Conservation (phyloP, 2,329 filamentous ascomycete species). For the Aspergillus sp. region DNA sequence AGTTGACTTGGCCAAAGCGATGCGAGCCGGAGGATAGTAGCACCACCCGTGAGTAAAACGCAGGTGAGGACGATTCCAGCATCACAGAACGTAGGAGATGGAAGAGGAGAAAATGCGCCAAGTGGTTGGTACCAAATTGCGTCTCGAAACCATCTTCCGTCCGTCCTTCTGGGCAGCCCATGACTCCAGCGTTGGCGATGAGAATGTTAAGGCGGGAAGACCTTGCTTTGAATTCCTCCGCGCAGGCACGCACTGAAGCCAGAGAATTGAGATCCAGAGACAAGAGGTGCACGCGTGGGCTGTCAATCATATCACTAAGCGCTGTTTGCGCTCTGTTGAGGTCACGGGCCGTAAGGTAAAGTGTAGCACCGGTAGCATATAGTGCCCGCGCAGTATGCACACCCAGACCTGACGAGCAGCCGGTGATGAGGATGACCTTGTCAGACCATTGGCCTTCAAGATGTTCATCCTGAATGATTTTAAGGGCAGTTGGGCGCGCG, state of each 20-base stretch:
- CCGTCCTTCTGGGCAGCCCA: slow-evolving; percentile 36
- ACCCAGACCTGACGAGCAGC: slow-evolving; percentile 43
- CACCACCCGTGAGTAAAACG: slow-evolving; percentile 53
- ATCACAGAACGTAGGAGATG: slow-evolving; percentile 46
- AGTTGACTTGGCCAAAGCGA: slow-evolving; percentile 32
- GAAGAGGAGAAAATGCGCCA: slow-evolving; percentile 57
- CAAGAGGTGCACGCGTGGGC: slow-evolving; percentile 23
- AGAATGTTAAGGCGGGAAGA: slow-evolving; percentile 28
- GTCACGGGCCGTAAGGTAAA: slow-evolving; percentile 42
- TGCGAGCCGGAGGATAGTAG: slow-evolving; percentile 50
- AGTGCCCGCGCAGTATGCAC: slow-evolving; percentile 51
- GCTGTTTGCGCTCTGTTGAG: slow-evolving; percentile 35
- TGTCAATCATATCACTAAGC: slow-evolving; percentile 23
- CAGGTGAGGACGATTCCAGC: slow-evolving; percentile 29
- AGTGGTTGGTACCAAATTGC: slow-evolving; percentile 57
- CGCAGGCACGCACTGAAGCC: slow-evolving; percentile 7
- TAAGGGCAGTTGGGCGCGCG: slow-evolving; percentile 36
- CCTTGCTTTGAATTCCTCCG: slow-evolving; percentile 12
- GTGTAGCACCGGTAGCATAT: slow-evolving; percentile 34
- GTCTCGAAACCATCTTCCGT: slow-evolving; percentile 48
- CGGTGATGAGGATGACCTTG: slow-evolving; percentile 21
- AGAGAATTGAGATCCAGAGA: slow-evolving; percentile 13
- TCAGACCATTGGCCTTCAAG: slow-evolving; percentile 21
- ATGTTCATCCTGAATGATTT: slow-evolving; percentile 31
- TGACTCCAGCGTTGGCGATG: slow-evolving; percentile 51